Evolutionary conservation across 1,284 basidiomycete species (phyloP).

Genomic region (Stereum hirsutum): DNA sequence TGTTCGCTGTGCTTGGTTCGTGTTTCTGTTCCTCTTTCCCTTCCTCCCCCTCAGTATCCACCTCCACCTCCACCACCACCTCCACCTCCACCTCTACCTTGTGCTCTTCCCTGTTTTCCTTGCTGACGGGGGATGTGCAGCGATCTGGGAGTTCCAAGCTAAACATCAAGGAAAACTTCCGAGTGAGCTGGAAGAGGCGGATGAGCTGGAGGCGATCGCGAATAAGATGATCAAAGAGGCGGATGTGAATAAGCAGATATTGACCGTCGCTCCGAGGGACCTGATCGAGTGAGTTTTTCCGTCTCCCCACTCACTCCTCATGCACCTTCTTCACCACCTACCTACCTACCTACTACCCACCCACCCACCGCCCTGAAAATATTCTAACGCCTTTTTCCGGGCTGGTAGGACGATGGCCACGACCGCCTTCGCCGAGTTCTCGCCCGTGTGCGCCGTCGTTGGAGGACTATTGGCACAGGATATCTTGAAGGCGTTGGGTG

Average conservation of each 20-base stretch:
- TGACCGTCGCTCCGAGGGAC: slow-evolving; percentile 43
- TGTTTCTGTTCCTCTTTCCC: slow-evolving; percentile 1
- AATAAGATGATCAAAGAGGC: slow-evolving; percentile 51
- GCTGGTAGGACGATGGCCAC: slow-evolving; percentile 53
- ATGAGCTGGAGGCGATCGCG: slow-evolving; percentile 55
- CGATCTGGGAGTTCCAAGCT: slow-evolving; percentile 78
- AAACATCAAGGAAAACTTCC: slow-evolving; percentile 51
- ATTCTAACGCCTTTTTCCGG: no score
- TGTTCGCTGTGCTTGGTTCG: slow-evolving; percentile 71
- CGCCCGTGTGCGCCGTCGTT: slow-evolving; percentile 85
- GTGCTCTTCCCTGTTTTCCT: slow-evolving; percentile 1
- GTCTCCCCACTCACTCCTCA: slow-evolving; percentile 1
- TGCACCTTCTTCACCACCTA: not conserved
- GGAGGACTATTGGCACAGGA: slow-evolving; percentile 95
- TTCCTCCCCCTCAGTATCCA: no score
- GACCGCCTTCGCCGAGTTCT: slow-evolving; percentile 80
- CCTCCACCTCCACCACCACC: not conserved
- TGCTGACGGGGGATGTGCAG: slow-evolving; percentile 40
- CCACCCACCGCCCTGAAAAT: no score
- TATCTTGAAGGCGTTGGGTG: slow-evolving; percentile 85
- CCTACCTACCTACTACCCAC: no score
- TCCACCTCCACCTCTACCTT: not conserved
- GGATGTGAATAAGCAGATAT: slow-evolving; percentile 61
- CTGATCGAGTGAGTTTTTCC: slow-evolving; percentile 45
- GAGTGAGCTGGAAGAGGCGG: slow-evolving; percentile 31